Evolutionary conservation across 2,329 filamentous ascomycete genomes (phyloP).

Genomic region (Cordyceps farinosa): DNA sequence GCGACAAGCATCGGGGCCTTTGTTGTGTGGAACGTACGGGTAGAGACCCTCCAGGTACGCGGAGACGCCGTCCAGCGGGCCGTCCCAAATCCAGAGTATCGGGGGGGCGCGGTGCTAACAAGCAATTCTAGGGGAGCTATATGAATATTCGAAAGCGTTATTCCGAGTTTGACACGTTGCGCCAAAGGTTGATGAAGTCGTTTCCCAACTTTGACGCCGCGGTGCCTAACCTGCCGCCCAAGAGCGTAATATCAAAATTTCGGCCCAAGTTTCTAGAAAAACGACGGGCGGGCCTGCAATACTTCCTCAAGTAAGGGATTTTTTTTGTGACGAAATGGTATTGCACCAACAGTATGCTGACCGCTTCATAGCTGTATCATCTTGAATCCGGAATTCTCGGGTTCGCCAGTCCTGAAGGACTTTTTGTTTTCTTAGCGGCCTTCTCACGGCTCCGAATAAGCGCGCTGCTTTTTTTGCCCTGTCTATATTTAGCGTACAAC

Average conservation of each 20-base stretch:
- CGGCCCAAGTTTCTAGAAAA: slow-evolving; percentile 81
- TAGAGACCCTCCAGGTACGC: slow-evolving; percentile 77
- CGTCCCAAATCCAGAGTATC: not conserved
- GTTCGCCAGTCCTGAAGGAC: slow-evolving; percentile 25
- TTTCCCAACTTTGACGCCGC: slow-evolving; percentile 82
- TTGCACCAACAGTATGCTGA: slow-evolving; percentile 20
- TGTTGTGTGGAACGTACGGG: slow-evolving; percentile 87
- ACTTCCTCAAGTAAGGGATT: slow-evolving; percentile 79
- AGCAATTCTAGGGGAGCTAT: slow-evolving; percentile 49
- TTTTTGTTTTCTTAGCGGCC: slow-evolving; percentile 23
- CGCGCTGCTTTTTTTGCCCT: not conserved
- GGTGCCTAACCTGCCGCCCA: slow-evolving; percentile 87
- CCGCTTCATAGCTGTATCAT: slow-evolving; percentile 20
- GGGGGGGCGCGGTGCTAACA: not conserved
- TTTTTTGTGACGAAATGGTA: not conserved
- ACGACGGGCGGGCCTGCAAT: slow-evolving; percentile 75
- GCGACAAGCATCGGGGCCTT: slow-evolving; percentile 73
- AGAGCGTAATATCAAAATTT: slow-evolving; percentile 86
- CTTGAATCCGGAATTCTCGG: slow-evolving; percentile 24
- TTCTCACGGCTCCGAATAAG: not conserved
- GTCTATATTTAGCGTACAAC: not conserved
- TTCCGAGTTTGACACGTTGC: slow-evolving; percentile 87
- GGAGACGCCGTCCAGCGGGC: not conserved
- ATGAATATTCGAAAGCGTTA: slow-evolving; percentile 71
- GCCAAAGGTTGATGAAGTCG: slow-evolving; percentile 66